Percentiles rank a stretch among this genome's conserved stretches.
Evolutionary conservation across 768 basidiomycete genomes (phyloP).

Genomic region (Phanerochaete carnosa): DNA sequence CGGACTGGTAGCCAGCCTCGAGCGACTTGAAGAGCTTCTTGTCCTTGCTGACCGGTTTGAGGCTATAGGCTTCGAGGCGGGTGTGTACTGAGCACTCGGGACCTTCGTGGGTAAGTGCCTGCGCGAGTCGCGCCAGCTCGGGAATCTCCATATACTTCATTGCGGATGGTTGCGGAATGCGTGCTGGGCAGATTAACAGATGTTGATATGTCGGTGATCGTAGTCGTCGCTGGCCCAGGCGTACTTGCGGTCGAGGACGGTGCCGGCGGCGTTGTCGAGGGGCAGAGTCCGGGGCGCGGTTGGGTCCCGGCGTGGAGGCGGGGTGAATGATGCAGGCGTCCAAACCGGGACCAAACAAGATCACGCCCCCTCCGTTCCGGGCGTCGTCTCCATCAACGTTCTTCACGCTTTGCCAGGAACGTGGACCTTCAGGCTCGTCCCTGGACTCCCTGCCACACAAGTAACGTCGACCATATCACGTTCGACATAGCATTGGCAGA

Average conservation of each 20-base stretch:
- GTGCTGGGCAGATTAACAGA: background rate
- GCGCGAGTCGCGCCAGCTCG: slow-evolving; percentile 71
- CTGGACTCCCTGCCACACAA: no score
- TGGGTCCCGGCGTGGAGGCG: background rate
- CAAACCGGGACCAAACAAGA: slow-evolving; percentile 4
- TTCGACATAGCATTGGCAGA: background rate
- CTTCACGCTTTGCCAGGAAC: background rate
- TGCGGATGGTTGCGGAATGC: background rate
- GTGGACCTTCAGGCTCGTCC: background rate
- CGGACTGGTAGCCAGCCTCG: slow-evolving; percentile 82
- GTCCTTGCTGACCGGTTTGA: slow-evolving; percentile 96
- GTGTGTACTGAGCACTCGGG: slow-evolving; percentile 88
- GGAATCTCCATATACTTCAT: slow-evolving; percentile 93
- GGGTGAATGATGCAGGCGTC: background rate
- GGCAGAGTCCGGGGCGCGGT: background rate
- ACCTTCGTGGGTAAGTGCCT: slow-evolving; percentile 80
- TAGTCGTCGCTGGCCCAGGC: background rate
- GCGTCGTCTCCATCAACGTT: background rate
- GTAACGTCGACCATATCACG: background rate
- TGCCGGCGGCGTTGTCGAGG: slow-evolving; percentile 1
- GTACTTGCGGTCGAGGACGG: background rate
- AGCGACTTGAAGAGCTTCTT: slow-evolving; percentile 93
- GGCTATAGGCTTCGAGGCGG: slow-evolving; percentile 94
- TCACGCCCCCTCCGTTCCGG: background rate
- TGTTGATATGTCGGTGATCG: slow-evolving; percentile 1